Evolutionary conservation across 176 grass and related monocot genomes (phyloP), one percentile per base, ranked within the genome.

Genomic region (Carex littledalei): DNA sequence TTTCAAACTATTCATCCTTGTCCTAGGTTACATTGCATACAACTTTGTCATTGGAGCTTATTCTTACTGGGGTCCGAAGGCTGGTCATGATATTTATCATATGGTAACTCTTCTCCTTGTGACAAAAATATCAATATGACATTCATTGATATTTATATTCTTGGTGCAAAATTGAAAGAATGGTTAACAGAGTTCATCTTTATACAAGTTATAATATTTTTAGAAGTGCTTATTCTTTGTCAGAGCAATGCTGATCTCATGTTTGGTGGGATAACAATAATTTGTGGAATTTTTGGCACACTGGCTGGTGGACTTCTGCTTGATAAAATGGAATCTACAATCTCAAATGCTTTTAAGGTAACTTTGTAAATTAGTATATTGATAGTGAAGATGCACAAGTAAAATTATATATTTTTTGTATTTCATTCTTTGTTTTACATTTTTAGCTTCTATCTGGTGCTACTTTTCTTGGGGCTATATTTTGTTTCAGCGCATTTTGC

Each of bases 21-120:
- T 26, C 32, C 11, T 87, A 99, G 96, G 96, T 82, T 99, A 99
- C 61, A 95, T 99, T 60, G 50, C 90, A 24, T 99, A 99, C 87
- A 99, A 99, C 87, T 92, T 92, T 86, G 96, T 99, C 20, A 95
- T 99, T 85, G 96, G 96, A 85, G 91, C 96, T 66, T 99, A 99
- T 94, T 99, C 96, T 11, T 99, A 99, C 73, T 99, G 96, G 96
- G 96, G 96, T 37, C 93, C 96, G 17, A 99, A 99, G 78, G 96
- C 96, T 68, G 96, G 96, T 57, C 85, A 92, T 85, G 86, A 86
- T 73, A 99, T 99, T 84, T 99, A 99, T 70, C 76, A 95, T 54
- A 95, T 99, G 96, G 96, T 99, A 95, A 85, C 34, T 83, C 62
- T 47, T 37, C 81, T 45, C 18, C 18, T 69, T 67, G 26, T 66